Evolutionary conservation across 768 basidiomycete genomes (phyloP).

Genomic region (Tubosaeta sp.): DNA sequence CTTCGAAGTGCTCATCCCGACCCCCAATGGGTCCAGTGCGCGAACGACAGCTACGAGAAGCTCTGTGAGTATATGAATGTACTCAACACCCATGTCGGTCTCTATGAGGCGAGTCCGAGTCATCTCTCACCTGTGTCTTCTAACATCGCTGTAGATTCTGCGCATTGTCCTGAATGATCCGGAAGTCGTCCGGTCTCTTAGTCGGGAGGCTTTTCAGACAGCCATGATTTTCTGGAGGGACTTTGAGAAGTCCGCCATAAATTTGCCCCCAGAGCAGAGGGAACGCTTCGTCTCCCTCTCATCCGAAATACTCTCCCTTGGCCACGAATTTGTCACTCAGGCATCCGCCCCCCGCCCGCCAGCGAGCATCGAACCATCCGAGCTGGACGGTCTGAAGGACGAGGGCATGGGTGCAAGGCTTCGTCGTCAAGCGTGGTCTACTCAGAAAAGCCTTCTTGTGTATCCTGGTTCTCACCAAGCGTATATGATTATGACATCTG

Average conservation of each 20-base stretch:
- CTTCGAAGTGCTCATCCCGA: slow-evolving; percentile 94
- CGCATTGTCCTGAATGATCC: slow-evolving; percentile 66
- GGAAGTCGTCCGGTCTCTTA: slow-evolving; percentile 59
- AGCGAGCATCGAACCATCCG: slow-evolving; percentile 61
- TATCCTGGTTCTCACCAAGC: slow-evolving; percentile 88
- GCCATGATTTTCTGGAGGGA: slow-evolving; percentile 94
- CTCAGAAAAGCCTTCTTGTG: slow-evolving; percentile 69
- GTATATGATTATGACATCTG: slow-evolving; percentile 88
- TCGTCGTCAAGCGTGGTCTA: slow-evolving; percentile 71
- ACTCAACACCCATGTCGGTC: slow-evolving; percentile 86
- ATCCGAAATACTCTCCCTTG: slow-evolving; percentile 83
- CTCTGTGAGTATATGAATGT: slow-evolving; percentile 98
- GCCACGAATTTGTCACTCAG: slow-evolving; percentile 78
- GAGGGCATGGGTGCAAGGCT: slow-evolving; percentile 71
- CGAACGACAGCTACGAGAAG: slow-evolving; percentile 84
- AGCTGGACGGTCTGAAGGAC: slow-evolving; percentile 71
- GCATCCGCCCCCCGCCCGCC: slow-evolving; percentile 61
- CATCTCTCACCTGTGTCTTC: slow-evolving; percentile 13
- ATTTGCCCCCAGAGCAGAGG: slow-evolving; percentile 74
- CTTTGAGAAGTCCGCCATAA: slow-evolving; percentile 96
- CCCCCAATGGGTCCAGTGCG: slow-evolving; percentile 72
- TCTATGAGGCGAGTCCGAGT: slow-evolving; percentile 70
- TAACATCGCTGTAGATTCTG: slow-evolving; percentile 49
- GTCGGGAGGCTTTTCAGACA: slow-evolving; percentile 75
- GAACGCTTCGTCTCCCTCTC: slow-evolving; percentile 84